phyloP scores from a whole-genome alignment of 2,329 filamentous ascomycete species.

The Fusarium sp. region DNA sequence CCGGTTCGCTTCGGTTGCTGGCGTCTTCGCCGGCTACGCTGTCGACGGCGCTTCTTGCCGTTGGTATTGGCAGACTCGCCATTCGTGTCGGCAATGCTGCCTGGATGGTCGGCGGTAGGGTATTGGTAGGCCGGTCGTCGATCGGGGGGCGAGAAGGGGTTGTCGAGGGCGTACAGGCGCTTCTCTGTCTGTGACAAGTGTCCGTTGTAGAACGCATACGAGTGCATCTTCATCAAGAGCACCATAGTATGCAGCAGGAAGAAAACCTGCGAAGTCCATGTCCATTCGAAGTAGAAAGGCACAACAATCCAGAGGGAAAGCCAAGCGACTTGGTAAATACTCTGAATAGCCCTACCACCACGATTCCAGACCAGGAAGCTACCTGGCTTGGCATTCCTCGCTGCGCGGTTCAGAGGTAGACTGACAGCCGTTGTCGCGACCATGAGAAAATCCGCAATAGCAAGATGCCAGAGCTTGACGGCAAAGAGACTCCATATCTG shows the following conservation, averaged over 20 bases:
- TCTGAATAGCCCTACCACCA: conserved; percentile 87
- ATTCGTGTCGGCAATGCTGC: conserved; percentile 57
- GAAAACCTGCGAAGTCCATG: conserved; percentile 98
- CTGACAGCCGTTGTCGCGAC: conserved; percentile 80
- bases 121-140: conserved; percentile 83
- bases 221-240: conserved; percentile 99
- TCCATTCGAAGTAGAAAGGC: conserved; percentile 90
- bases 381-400: conserved; percentile 67
- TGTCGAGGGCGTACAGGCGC: conserved; percentile 84
- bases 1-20: conserved; percentile 32
- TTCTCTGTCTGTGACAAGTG: conserved; percentile 91
- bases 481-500: conserved; percentile 92
- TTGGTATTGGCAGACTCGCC: conserved; percentile 21
- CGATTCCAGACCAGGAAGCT: conserved; percentile 78
- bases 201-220: conserved; percentile 97
- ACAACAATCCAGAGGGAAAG: conserved; percentile 85
- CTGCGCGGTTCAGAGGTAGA: conserved; percentile 80
- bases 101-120: conserved; percentile 69
- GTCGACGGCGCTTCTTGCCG: conserved; percentile 47
- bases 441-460: conserved; percentile 88
- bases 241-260: conserved; percentile 91
- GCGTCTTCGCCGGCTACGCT: conserved; percentile 40
- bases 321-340: conserved; percentile 85
- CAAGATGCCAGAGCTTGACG: conserved; percentile 90
- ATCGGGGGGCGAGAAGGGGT: conserved; percentile 73